Conservation (phyloP, 192 early-diverging fungal species). For the Coemansia sp. region DNA sequence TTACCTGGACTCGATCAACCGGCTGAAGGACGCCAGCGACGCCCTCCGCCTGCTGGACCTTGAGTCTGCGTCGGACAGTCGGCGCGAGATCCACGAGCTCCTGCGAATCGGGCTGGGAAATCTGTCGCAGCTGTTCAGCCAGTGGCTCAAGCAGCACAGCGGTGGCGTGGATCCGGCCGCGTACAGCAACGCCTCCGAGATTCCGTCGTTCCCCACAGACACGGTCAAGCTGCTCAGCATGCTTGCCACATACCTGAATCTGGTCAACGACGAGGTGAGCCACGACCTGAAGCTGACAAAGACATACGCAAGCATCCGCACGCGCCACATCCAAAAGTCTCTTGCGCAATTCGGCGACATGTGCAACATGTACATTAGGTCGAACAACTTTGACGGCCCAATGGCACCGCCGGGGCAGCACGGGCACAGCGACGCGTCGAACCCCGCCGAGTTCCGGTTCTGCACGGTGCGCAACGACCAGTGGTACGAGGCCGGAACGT, state of each 20-base stretch:
- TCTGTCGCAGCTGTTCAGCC: slow-evolving; percentile 56
- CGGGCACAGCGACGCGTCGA: slow-evolving; percentile 22
- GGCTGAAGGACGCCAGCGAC: slow-evolving; percentile 54
- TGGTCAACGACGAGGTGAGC: slow-evolving; percentile 55
- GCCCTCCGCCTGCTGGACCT: slow-evolving; percentile 50
- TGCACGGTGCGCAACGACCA: slow-evolving; percentile 48
- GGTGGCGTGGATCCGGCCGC: slow-evolving; percentile 53
- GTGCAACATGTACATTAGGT: slow-evolving; percentile 38
- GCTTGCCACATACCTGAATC: slow-evolving; percentile 54
- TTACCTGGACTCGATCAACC: slow-evolving; percentile 57
- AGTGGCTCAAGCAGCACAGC: slow-evolving; percentile 58
- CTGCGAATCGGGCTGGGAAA: slow-evolving; percentile 50
- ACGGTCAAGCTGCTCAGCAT: slow-evolving; percentile 55
- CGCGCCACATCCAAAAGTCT: slow-evolving; percentile 51
- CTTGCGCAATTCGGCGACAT: slow-evolving; percentile 52
- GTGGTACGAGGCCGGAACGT: slow-evolving; percentile 53
- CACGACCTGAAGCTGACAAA: slow-evolving; percentile 49
- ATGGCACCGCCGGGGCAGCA: slow-evolving; percentile 18
- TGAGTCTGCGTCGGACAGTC: slow-evolving; percentile 44
- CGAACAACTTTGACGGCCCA: slow-evolving; percentile 27
- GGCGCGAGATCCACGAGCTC: slow-evolving; percentile 50
- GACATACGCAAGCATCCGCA: slow-evolving; percentile 47
- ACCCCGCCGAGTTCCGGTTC: slow-evolving; percentile 36
- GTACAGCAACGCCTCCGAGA: slow-evolving; percentile 43
- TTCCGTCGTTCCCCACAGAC: slow-evolving; percentile 52